Conservation (phyloP, 2,329 filamentous ascomycete species). For the Trichoderma koningii region DNA sequence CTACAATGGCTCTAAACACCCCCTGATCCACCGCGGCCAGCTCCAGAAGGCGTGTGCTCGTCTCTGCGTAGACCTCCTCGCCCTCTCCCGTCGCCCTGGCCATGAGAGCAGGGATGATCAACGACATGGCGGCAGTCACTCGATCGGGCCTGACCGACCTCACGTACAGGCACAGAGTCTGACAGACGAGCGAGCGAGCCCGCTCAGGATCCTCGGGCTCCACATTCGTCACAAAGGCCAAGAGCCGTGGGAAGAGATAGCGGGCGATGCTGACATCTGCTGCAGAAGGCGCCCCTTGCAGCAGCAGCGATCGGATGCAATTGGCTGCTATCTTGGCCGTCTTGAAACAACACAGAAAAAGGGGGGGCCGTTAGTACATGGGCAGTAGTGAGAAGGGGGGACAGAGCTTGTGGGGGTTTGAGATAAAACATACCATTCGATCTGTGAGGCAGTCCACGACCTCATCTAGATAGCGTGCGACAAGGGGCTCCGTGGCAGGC, state of each 20-base stretch:
- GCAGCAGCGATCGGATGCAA: conserved; percentile 81
- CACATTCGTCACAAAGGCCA: conserved; percentile 72
- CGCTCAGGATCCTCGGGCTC: conserved; percentile 78
- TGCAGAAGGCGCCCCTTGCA: conserved; percentile 62
- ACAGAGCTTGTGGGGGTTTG: background rate
- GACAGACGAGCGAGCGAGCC: conserved; percentile 68
- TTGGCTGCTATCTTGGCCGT: conserved; percentile 88
- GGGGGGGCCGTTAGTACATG: conserved; percentile 10
- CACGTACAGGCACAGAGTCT: conserved; percentile 75
- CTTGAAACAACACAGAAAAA: conserved; percentile 40
- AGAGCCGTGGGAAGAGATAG: conserved; percentile 71
- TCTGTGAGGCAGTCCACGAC: conserved; percentile 81
- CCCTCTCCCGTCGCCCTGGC: conserved; percentile 68
- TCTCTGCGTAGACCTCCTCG: conserved; percentile 66
- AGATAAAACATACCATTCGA: conserved; percentile 63
- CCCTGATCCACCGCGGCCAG: conserved; percentile 73
- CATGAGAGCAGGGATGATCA: conserved; percentile 77
- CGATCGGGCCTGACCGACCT: conserved; percentile 49
- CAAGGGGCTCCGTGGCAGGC: conserved; percentile 71
- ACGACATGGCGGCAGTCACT: conserved; percentile 64
- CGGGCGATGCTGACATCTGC: conserved; percentile 74
- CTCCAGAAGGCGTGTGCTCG: conserved; percentile 74
- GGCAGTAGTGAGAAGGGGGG: background rate
- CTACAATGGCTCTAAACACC: conserved; percentile 74
- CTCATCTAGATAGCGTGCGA: conserved; percentile 75